Conservation (phyloP, 192 early-diverging fungal genomes). For the Coemansia guatemalensis region DNA sequence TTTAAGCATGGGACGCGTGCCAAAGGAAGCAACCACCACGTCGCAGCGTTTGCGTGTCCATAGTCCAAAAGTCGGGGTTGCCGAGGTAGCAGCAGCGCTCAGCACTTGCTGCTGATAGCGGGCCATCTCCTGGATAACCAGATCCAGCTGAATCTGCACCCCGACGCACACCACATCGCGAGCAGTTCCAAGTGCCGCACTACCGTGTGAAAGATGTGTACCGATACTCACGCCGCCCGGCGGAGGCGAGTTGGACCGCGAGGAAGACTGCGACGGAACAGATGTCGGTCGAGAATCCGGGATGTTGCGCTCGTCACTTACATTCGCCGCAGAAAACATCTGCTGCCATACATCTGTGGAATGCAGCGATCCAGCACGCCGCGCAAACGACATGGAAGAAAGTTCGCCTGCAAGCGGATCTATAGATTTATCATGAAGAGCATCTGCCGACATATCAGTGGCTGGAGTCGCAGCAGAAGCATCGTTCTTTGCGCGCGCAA, state of each 20-base stretch:
- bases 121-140: conserved; percentile 64
- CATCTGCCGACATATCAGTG: background rate
- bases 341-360: conserved; percentile 46
- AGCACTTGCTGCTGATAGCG: conserved; percentile 56
- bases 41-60: conserved; percentile 68
- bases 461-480: background rate
- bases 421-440: background rate
- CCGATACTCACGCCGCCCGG: conserved; percentile 20
- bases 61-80: conserved; percentile 49
- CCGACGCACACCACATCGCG: conserved; percentile 66
- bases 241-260: background rate
- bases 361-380: conserved; percentile 32
- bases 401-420: conserved; percentile 1
- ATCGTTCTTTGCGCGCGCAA: conserved; percentile 13
- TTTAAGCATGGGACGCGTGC: conserved; percentile 60
- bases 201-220: conserved; percentile 41
- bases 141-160: conserved; percentile 78
- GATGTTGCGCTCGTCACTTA: background rate
- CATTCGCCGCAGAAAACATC: conserved; percentile 14
- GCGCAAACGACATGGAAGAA: conserved; percentile 31
- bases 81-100: conserved; percentile 12
- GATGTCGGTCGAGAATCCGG: background rate
- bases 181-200: conserved; percentile 36
- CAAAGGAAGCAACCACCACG: conserved; percentile 83
- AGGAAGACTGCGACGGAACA: background rate